These are phyloP conservation scores for Hypoxylon sp. DNA, from an alignment of 2,329 filamentous ascomycete genomes.

Conservation along the genomic window DNA sequence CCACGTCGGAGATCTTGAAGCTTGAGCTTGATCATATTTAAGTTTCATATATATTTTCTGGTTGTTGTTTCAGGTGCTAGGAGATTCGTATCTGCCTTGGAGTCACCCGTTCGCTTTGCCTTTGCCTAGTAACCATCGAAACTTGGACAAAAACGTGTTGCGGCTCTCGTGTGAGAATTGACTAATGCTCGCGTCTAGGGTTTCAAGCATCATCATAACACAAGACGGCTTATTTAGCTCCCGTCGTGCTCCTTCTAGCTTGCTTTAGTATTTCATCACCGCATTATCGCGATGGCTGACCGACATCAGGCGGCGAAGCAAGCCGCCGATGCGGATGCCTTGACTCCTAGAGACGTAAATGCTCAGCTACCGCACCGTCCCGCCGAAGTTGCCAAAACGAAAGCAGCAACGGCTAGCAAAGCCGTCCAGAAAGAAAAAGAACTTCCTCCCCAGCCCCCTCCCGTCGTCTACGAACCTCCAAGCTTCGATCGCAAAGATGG, in stretches of 20 bases:
- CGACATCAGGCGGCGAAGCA: constrained; percentile 63
- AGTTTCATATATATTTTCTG: not conserved
- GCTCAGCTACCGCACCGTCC: constrained; percentile 62
- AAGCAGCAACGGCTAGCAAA: constrained; percentile 59
- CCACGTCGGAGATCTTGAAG: not conserved
- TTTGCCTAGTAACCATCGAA: not conserved
- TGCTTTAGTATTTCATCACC: constrained; percentile 22
- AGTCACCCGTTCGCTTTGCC: not conserved
- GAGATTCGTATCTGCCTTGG: not conserved
- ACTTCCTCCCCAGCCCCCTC: constrained; percentile 74
- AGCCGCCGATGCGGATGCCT: constrained; percentile 70
- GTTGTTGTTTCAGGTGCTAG: not conserved
- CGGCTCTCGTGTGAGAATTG: not conserved
- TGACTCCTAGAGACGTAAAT: constrained; percentile 75
- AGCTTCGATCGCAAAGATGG: constrained; percentile 78
- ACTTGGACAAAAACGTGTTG: not conserved
- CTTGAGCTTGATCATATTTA: constrained; percentile 12
- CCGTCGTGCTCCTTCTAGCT: constrained; percentile 29
- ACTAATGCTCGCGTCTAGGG: constrained; percentile 33
- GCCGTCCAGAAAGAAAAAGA: constrained; percentile 69
- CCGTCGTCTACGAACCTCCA: constrained; percentile 71
- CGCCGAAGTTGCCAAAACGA: constrained; percentile 61
- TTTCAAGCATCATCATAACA: constrained; percentile 26
- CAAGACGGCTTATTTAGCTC: constrained; percentile 28
- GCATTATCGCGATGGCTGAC: constrained; percentile 59